Evolutionary conservation across 495 filamentous ascomycete genomes (phyloP).

Genomic region (Mytilinidion resinicola): DNA sequence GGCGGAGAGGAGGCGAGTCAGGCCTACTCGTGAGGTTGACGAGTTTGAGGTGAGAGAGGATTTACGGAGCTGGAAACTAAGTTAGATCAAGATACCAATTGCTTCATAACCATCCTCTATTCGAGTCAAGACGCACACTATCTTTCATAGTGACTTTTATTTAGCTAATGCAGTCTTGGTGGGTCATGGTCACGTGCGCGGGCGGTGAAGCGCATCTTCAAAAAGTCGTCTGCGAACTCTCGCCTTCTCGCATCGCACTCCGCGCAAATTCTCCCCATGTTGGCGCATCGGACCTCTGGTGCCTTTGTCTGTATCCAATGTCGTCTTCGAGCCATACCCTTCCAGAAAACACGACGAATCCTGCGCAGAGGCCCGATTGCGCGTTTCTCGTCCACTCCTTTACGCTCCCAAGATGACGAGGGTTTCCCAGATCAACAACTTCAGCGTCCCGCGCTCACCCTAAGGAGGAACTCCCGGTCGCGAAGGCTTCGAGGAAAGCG

Average conservation of each 20-base stretch:
- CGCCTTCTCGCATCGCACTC: not conserved
- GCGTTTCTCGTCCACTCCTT: conserved; percentile 15
- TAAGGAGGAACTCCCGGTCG: not conserved
- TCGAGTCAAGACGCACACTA: too few species aligned
- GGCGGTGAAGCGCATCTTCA: conserved; percentile 5
- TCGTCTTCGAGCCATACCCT: conserved; percentile 11
- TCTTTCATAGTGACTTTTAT: not conserved
- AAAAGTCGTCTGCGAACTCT: not conserved
- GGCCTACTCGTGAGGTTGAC: conserved; percentile 33
- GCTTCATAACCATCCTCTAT: not conserved
- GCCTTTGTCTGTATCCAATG: conserved; percentile 28
- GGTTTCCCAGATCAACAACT: not conserved
- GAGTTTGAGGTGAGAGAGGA: conserved; percentile 41
- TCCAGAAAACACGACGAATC: not conserved
- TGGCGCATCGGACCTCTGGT: conserved; percentile 23
- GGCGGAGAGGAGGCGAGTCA: conserved; percentile 21
- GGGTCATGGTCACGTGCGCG: not conserved
- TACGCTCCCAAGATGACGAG: conserved; percentile 7
- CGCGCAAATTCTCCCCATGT: conserved; percentile 13
- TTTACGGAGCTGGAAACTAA: conserved; percentile 38
- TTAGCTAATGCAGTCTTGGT: too few species aligned
- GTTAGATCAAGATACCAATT: not conserved
- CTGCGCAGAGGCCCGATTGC: not conserved
- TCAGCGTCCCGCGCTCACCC: not conserved
- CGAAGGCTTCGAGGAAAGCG: conserved; percentile 9